Base-by-base conservation (phyloP, 2,329 filamentous ascomycete genomes). In the Phialophora verrucosa region DNA sequence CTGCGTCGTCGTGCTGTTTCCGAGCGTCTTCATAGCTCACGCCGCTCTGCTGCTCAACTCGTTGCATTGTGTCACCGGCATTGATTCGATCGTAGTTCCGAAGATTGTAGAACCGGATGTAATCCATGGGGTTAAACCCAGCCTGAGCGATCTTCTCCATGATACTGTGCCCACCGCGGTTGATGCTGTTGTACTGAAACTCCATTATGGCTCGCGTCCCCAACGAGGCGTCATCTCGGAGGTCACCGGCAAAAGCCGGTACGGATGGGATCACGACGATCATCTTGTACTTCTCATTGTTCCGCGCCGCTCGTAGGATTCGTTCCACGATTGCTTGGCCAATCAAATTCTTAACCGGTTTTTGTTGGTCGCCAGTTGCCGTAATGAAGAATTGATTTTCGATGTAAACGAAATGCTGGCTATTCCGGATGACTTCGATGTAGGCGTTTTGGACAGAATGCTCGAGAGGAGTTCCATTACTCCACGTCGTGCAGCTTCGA, bases 301-400 rank as follows among this genome's bases (percentile, higher is more conserved):
- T 84, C 64, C 86, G 79, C 69, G 89, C 85, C 20, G 92, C 92
- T 38, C 89, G 87, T 23, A 92, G 74, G 70, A 94, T 90, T 42
- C 92, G 87, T 70, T 92, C 88, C 6, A 92, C 91, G 59, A 96
- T 90, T 31, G 90, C 90, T 5, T 87, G 87, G 54, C 91, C 91
- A 67, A 96, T 90, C 76, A 89, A 88, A 79, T 96, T 95, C 73
- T 84, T 84, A 54, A 96, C 87, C 0, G 91, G 90, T 68, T 84
- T 84, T 75, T 93, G 91, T 64, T 87, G 80, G 62, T 90, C 84
- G 56, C 82, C 83, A 1, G 91, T 93, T 2, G 91, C 90, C 0
- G 91, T 95, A 78, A 95, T 95, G 82, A 95, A 95, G 81, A 95
- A 95, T 83, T 92, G 88, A 73, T 93, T 93, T 76, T 93, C 90